These are phyloP conservation scores for Globisporangium alternatum DNA, from an alignment of 352 stramenopile species.

Conservation along the genomic window DNA sequence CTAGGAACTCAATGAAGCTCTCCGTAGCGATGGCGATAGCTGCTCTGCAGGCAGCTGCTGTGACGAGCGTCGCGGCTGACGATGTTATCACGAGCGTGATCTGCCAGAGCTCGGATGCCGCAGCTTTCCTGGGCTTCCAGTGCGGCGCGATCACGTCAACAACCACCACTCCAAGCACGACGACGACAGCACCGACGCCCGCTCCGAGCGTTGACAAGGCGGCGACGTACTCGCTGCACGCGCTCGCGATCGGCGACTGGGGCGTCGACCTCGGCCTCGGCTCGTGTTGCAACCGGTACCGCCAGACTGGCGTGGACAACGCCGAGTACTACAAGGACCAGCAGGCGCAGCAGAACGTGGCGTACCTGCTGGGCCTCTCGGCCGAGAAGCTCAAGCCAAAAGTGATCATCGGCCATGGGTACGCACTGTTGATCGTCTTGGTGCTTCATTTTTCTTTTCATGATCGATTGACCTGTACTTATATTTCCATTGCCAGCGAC, in stretches of 20 bases:
- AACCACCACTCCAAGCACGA: not conserved
- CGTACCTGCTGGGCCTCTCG: constrained; percentile 57
- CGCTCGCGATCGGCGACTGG: constrained; percentile 74
- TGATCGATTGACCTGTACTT: not conserved
- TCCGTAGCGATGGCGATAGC: not conserved
- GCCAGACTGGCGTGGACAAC: constrained; percentile 49
- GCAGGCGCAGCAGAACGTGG: constrained; percentile 63
- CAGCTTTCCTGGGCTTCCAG: constrained; percentile 43
- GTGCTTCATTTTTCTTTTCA: not conserved
- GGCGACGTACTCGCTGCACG: constrained; percentile 51
- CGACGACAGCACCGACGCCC: constrained; percentile 18
- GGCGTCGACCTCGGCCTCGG: constrained; percentile 55
- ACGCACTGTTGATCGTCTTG: constrained; percentile 9
- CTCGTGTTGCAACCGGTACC: constrained; percentile 74
- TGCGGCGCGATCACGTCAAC: constrained; percentile 21
- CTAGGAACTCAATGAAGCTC: constrained; percentile 6
- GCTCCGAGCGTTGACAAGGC: constrained; percentile 27
- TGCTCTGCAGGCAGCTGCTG: constrained; percentile 11
- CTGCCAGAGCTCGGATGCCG: constrained; percentile 35
- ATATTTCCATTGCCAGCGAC: constrained; percentile 22
- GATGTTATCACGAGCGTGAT: constrained; percentile 44
- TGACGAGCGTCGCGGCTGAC: not conserved
- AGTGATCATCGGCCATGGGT: constrained; percentile 57
- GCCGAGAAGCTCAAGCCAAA: constrained; percentile 57
- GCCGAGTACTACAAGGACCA: constrained; percentile 72